Conservation (phyloP, 805 yeast species). For the Sungouiella blattae region DNA sequence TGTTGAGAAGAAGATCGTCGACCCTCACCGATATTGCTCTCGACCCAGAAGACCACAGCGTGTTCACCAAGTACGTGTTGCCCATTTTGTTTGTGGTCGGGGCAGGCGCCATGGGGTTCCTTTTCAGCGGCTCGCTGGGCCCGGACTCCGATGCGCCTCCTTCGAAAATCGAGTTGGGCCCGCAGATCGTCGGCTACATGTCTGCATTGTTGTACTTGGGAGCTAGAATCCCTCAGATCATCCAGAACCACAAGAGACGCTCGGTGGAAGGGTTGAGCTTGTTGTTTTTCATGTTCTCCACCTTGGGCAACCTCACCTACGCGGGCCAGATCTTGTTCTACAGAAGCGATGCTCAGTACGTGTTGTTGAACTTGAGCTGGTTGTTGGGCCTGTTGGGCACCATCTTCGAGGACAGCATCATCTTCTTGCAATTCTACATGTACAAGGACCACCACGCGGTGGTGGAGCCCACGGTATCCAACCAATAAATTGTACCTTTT, state of each 20-base stretch:
- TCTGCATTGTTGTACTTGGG: constrained; percentile 68
- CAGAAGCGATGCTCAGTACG: constrained; percentile 58
- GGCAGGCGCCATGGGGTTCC: constrained; percentile 61
- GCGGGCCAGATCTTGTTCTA: constrained; percentile 69
- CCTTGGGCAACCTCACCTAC: constrained; percentile 72
- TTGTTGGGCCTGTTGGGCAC: constrained; percentile 77
- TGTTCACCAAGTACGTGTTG: constrained; percentile 48
- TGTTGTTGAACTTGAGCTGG: constrained; percentile 69
- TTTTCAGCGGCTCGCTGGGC: constrained; percentile 40
- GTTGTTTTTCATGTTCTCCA: constrained; percentile 69
- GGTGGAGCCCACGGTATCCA: constrained; percentile 5
- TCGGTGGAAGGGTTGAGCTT: constrained; percentile 86
- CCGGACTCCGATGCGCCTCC: constrained; percentile 21
- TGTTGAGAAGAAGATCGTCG: constrained; percentile 49
- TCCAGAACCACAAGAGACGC: constrained; percentile 71
- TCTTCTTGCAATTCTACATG: constrained; percentile 63
- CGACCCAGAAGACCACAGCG: constrained; percentile 45
- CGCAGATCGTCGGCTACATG: constrained; percentile 67
- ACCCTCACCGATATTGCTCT: constrained; percentile 48
- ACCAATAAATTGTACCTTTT: no score
- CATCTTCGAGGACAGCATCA: constrained; percentile 62
- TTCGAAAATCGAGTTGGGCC: constrained; percentile 41
- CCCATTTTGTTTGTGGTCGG: constrained; percentile 61
- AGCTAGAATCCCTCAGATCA: constrained; percentile 76
- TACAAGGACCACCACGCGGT: constrained; percentile 39